These are phyloP conservation scores for Vachellia pachyceras DNA, from an alignment of 306 rosid species.

Conservation along the genomic window DNA sequence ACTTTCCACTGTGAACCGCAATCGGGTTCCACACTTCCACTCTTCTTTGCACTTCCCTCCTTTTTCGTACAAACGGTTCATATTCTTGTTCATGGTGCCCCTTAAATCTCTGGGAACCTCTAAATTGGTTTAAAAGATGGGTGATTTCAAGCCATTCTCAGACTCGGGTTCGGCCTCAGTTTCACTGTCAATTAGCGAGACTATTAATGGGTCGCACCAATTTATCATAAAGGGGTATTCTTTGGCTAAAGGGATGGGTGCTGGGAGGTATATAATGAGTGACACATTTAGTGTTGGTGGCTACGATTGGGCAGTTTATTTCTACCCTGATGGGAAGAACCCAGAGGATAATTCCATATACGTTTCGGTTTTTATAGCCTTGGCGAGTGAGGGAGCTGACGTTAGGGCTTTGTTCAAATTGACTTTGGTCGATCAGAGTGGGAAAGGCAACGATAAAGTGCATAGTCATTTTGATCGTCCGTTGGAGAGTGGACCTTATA, in stretches of 20 bases:
- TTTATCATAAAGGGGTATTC: slow-evolving; percentile 85
- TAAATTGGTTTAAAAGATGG: slow-evolving; percentile 47
- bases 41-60: background rate
- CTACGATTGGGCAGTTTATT: slow-evolving; percentile 91
- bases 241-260: slow-evolving; percentile 91
- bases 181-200: slow-evolving; percentile 77
- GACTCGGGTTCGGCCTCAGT: slow-evolving; percentile 53
- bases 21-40: slow-evolving; percentile 45
- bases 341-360: slow-evolving; percentile 79
- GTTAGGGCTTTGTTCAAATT: slow-evolving; percentile 88
- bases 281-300: slow-evolving; percentile 87
- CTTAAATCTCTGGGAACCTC: slow-evolving; percentile 15
- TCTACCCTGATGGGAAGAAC: slow-evolving; percentile 92
- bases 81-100: slow-evolving; percentile 24
- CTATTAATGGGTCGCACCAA: slow-evolving; percentile 82
- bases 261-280: slow-evolving; percentile 78
- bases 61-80: background rate
- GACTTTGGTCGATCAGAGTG: slow-evolving; percentile 75
- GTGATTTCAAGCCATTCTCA: slow-evolving; percentile 48
- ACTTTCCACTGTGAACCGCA: slow-evolving; percentile 6
- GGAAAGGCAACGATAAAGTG: slow-evolving; percentile 76
- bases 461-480: slow-evolving; percentile 96
- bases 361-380: slow-evolving; percentile 86
- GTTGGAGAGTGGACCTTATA: slow-evolving; percentile 88
- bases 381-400: slow-evolving; percentile 85